Percentiles rank a stretch among this genome's conserved stretches.
Conservation (phyloP, 768 basidiomycete genomes). For the Xerocomus potaroensis region DNA sequence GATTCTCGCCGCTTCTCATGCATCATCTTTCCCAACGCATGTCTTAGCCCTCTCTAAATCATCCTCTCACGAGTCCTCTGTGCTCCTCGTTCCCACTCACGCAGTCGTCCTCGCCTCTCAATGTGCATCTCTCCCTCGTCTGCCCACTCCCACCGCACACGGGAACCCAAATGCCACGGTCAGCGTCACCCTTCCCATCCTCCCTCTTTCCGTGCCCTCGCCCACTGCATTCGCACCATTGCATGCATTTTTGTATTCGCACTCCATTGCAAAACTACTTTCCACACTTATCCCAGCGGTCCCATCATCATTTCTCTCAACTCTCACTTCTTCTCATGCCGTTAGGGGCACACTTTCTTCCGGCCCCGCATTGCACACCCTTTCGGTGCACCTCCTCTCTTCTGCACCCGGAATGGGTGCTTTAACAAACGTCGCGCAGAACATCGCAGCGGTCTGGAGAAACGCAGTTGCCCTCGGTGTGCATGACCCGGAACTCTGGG, state of each 20-base stretch:
- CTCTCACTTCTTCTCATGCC: conserved; percentile 28
- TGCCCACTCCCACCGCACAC: conserved; percentile 38
- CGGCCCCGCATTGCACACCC: conserved; percentile 48
- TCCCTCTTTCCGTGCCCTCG: conserved; percentile 58
- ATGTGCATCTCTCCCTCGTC: conserved; percentile 59
- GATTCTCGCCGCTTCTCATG: conserved; percentile 24
- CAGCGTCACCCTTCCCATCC: conserved; percentile 52
- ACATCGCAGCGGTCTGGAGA: conserved; percentile 65
- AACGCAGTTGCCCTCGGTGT: conserved; percentile 70
- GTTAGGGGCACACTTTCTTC: conserved; percentile 44
- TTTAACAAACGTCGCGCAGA: conserved; percentile 45
- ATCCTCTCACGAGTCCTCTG: conserved; percentile 30
- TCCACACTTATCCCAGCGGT: conserved; percentile 39
- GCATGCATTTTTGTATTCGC: conserved; percentile 64
- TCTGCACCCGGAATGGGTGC: conserved; percentile 41
- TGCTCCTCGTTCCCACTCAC: conserved; percentile 61
- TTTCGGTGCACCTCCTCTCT: conserved; percentile 49
- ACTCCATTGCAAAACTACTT: conserved; percentile 48
- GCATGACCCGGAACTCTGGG: conserved; percentile 63
- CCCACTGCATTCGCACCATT: conserved; percentile 59
- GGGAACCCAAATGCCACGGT: conserved; percentile 31
- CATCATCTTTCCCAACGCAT: conserved; percentile 43
- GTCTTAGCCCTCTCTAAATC: conserved; percentile 43
- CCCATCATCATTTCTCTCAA: conserved; percentile 28
- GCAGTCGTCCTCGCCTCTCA: conserved; percentile 64